These are phyloP conservation scores for Solanum peruvianum DNA, from an alignment of 257 asterid genomes.

Conservation along the genomic window DNA sequence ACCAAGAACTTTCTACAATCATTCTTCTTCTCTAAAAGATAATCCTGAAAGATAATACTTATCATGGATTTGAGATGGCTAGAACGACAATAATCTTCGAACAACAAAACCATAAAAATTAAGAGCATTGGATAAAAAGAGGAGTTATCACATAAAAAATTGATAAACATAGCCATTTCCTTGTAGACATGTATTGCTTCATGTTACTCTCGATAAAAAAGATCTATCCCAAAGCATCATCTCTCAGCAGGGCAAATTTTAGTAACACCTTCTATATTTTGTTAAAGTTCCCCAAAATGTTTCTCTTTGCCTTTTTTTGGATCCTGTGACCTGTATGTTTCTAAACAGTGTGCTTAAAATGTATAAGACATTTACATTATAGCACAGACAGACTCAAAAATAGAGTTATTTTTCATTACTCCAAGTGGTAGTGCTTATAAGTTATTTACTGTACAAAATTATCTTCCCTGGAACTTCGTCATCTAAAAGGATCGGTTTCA, in stretches of 20 bases:
- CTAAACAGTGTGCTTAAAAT: neutral
- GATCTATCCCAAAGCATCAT: neutral
- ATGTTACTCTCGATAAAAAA: neutral
- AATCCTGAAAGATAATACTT: neutral
- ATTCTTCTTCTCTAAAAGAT: neutral
- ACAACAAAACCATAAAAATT: neutral
- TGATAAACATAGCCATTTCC: neutral
- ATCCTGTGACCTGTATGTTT: neutral
- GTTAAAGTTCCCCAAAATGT: neutral
- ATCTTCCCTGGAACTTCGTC: constrained; percentile 63
- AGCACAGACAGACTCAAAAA: neutral
- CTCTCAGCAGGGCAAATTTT: neutral
- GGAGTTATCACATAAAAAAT: neutral
- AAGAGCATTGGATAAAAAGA: neutral
- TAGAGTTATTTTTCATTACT: neutral
- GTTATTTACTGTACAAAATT: neutral
- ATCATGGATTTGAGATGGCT: neutral
- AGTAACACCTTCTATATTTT: neutral
- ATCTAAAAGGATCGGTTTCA: constrained; percentile 63
- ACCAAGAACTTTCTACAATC: too few relatives aligned
- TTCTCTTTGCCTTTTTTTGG: neutral
- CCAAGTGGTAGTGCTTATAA: neutral
- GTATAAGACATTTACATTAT: neutral
- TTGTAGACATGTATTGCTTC: neutral
- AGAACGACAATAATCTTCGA: neutral